These are phyloP conservation scores for Tuber borchii DNA, from an alignment of 495 filamentous ascomycete genomes.

Conservation along the genomic window DNA sequence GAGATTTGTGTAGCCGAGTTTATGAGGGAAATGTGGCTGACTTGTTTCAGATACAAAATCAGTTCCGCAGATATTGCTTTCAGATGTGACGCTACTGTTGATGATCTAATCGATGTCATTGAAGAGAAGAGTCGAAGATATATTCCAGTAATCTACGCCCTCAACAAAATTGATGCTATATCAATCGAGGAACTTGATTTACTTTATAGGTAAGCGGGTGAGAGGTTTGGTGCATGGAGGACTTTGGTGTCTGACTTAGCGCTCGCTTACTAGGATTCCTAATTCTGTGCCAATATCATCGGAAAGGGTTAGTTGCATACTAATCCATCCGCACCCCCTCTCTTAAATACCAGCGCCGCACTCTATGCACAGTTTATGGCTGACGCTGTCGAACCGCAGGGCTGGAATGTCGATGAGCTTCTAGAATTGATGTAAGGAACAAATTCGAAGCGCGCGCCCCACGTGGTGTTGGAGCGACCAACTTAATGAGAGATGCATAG, in stretches of 20 bases:
- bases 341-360: neutral
- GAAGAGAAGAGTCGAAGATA: conserved; percentile 93
- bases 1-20: conserved; percentile 84
- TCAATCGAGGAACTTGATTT: conserved; percentile 95
- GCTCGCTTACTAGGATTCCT: conserved; percentile 55
- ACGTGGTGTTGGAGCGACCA: conserved; percentile 18
- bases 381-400: conserved; percentile 50
- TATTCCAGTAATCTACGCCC: conserved; percentile 94
- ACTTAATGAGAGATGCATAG: conserved; percentile 44
- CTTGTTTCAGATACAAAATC: conserved; percentile 64
- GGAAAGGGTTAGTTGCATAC: conserved; percentile 48
- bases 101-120: conserved; percentile 90
- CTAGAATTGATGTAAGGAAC: conserved; percentile 74
- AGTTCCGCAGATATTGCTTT: conserved; percentile 96
- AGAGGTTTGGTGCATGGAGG: neutral
- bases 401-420: conserved; percentile 96
- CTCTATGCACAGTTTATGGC: conserved; percentile 2
- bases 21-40: conserved; percentile 61
- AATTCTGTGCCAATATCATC: conserved; percentile 95
- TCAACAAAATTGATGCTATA: conserved; percentile 99
- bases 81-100: conserved; percentile 85
- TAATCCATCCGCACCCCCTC: neutral
- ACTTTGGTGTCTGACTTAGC: conserved; percentile 6
- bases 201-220: conserved; percentile 59
- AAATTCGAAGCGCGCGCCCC: conserved; percentile 6